phyloP scores from a whole-genome alignment of 2,329 filamentous ascomycete genomes.

The Ascocoryne sarcoides region DNA sequence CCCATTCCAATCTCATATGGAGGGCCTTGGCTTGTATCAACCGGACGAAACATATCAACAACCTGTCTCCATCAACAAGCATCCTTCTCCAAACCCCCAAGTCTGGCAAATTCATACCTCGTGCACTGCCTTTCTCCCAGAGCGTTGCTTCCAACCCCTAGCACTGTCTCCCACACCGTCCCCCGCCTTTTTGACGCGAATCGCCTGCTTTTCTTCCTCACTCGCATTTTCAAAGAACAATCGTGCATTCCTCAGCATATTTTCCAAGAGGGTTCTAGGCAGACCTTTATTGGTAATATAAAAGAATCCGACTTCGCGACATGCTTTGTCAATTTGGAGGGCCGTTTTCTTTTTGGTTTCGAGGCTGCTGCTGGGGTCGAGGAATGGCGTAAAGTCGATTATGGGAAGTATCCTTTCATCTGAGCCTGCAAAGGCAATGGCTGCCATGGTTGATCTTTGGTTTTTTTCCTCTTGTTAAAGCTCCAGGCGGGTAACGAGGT shows the following conservation, averaged over 20 bases:
- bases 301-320: constrained; percentile 2
- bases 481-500: too few species aligned
- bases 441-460: too few species aligned
- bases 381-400: too few species aligned
- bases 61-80: background rate
- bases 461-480: too few species aligned
- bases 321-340: constrained; percentile 2
- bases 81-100: too few species aligned
- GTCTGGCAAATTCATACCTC: background rate
- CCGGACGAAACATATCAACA: constrained; percentile 1
- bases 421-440: too few species aligned
- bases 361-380: too few species aligned
- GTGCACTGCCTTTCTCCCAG: background rate
- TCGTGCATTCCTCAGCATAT: background rate
- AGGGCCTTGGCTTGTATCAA: background rate
- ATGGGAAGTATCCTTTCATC: too few species aligned
- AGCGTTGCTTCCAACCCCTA: background rate
- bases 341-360: too few species aligned
- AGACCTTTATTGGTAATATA: constrained; percentile 2
- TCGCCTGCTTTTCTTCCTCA: background rate
- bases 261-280: background rate
- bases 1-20: background rate
- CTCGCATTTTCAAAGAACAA: constrained; percentile 1
- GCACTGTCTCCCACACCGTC: background rate
- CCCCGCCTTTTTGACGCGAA: background rate